A percentile compares a stretch with the other conserved stretches of the same genome.
These are phyloP conservation scores for Trichoderma koningii DNA, from an alignment of 2,329 filamentous ascomycete species.

Conservation along the genomic window DNA sequence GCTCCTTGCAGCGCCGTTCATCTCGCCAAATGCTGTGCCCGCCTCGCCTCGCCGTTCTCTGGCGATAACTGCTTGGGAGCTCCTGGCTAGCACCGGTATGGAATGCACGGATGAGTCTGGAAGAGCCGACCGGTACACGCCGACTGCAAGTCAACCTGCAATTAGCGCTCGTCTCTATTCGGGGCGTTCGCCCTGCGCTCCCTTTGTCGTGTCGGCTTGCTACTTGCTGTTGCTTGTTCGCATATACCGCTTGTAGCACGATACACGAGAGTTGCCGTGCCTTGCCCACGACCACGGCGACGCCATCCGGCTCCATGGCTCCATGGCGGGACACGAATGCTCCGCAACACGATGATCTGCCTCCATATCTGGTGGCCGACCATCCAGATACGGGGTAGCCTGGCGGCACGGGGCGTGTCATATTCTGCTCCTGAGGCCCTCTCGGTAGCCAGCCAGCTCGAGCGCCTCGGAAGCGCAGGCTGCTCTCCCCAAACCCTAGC, in stretches of 20 bases:
- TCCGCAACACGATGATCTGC: constrained; percentile 27
- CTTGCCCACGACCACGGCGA: constrained; percentile 5
- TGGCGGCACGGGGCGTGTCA: constrained; percentile 6
- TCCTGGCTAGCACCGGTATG: not conserved
- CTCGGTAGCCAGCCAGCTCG: constrained; percentile 1
- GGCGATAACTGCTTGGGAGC: not conserved
- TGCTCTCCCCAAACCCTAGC: constrained; percentile 9
- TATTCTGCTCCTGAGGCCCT: constrained; percentile 8
- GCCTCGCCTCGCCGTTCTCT: not conserved
- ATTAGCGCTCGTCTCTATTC: constrained; percentile 23
- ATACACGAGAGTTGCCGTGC: not conserved
- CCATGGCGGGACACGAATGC: constrained; percentile 23
- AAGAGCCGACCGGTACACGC: constrained; percentile 9
- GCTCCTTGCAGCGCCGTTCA: constrained; percentile 7
- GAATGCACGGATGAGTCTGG: constrained; percentile 4
- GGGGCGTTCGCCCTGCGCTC: not conserved
- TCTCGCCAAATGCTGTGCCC: constrained; percentile 6
- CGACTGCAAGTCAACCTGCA: constrained; percentile 23
- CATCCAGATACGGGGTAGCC: constrained; percentile 25
- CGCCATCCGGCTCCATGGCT: constrained; percentile 7
- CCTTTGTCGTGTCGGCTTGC: not conserved
- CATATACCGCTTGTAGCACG: no score
- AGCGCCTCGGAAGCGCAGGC: constrained; percentile 20
- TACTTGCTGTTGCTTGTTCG: no score
- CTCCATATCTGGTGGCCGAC: constrained; percentile 25